Evolutionary conservation across 2,329 filamentous ascomycete species (phyloP).

Genomic region (Cladorrhinum sp.): DNA sequence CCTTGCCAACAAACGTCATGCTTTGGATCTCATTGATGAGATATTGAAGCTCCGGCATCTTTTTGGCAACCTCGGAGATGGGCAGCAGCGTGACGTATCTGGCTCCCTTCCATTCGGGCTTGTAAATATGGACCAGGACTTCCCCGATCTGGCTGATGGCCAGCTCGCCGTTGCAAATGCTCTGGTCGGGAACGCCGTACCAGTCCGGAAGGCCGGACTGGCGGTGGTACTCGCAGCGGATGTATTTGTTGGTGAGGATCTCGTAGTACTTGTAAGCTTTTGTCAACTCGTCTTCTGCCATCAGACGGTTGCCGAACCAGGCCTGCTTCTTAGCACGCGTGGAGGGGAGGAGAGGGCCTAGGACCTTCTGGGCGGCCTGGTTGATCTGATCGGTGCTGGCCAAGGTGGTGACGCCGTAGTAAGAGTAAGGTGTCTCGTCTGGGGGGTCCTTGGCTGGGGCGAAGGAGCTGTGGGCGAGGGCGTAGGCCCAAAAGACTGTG

Average conservation of each 20-base stretch:
- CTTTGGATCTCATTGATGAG: too few species aligned
- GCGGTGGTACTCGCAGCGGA: constrained; percentile 14
- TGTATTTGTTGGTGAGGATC: constrained; percentile 1
- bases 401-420: not conserved
- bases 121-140: too few species aligned
- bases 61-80: too few species aligned
- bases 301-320: not conserved
- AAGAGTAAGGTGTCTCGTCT: not conserved
- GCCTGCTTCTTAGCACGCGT: not conserved
- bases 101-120: too few species aligned
- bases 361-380: not conserved
- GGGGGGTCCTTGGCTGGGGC: not conserved
- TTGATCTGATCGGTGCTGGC: not conserved
- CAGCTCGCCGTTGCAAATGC: not conserved
- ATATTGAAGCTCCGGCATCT: too few species aligned
- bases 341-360: not conserved
- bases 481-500: not conserved
- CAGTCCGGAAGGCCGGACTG: constrained; percentile 8
- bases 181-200: constrained; percentile 6
- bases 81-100: too few species aligned
- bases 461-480: not conserved
- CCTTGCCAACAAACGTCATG: too few species aligned
- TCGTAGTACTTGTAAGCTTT: not conserved
- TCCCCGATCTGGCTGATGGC: not conserved
- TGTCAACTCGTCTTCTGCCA: not conserved